Evolutionary conservation across 495 filamentous ascomycete genomes (phyloP).

Genomic region (Trichocladium uniseriatum): DNA sequence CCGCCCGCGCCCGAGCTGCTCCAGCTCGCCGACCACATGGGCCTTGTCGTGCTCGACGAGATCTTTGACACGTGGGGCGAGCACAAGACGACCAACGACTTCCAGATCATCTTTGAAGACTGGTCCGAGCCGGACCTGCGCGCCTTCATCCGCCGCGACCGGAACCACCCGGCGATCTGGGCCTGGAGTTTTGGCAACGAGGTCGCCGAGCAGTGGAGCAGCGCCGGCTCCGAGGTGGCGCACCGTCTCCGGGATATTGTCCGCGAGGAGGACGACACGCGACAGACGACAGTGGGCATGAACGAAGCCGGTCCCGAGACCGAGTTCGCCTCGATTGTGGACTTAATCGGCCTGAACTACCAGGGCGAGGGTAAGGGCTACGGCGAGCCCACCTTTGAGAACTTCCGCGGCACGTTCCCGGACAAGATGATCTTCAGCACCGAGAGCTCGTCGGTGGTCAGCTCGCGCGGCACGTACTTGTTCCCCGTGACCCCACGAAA

Average conservation of each 20-base stretch:
- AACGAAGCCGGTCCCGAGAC: constrained; percentile 28
- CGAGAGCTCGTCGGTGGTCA: constrained; percentile 36
- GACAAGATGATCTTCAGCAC: constrained; percentile 37
- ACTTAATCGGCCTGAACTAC: constrained; percentile 42
- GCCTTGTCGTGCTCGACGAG: constrained; percentile 48
- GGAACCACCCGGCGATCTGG: constrained; percentile 44
- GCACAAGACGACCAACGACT: constrained; percentile 38
- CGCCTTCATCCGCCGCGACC: constrained; percentile 37
- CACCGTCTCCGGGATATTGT: constrained; percentile 29
- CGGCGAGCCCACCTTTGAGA: constrained; percentile 20
- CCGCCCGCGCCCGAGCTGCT: constrained; percentile 46
- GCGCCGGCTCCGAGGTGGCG: constrained; percentile 21
- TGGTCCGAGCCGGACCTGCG: constrained; percentile 43
- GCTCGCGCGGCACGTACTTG: constrained; percentile 39
- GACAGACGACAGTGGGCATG: constrained; percentile 32
- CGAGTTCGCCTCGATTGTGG: constrained; percentile 28
- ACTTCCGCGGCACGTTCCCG: constrained; percentile 34
- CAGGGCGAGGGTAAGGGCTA: constrained; percentile 39
- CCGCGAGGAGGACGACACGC: constrained; percentile 32
- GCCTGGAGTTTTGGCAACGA: constrained; percentile 44
- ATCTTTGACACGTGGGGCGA: constrained; percentile 40
- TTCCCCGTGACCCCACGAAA: constrained; percentile 38
- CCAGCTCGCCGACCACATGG: constrained; percentile 47
- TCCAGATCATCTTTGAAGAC: constrained; percentile 36
- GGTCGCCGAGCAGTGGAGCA: constrained; percentile 30